Evolutionary conservation across 106 monocot species (phyloP).

Genomic region (Amphibolis antarctica): DNA sequence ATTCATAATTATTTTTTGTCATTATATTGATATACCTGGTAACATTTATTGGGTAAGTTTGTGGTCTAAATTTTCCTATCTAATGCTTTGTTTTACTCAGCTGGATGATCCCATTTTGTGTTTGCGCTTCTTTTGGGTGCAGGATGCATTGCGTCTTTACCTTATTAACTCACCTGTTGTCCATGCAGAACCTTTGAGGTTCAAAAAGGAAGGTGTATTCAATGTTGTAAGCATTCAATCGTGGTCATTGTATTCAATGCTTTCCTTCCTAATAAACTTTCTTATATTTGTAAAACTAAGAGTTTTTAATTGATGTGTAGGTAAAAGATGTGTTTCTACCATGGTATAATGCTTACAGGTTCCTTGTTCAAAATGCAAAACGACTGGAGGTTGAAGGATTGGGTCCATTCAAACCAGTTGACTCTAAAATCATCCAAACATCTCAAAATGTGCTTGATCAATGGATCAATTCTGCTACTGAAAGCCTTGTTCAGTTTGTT

Average conservation of each 20-base stretch:
- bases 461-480: slow-evolving; percentile 98
- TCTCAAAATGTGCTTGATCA: slow-evolving; percentile 96
- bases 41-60: neutral
- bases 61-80: neutral
- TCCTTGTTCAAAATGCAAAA: slow-evolving; percentile 95
- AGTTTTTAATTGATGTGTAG: slow-evolving; percentile 18
- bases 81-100: neutral
- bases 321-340: slow-evolving; percentile 99
- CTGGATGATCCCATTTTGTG: neutral
- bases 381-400: slow-evolving; percentile 74
- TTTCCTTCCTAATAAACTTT: neutral
- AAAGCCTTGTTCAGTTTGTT: slow-evolving; percentile 92
- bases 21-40: too few species aligned
- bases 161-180: slow-evolving; percentile 97
- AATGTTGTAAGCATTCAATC: slow-evolving; percentile 61
- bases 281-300: neutral
- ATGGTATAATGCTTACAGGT: slow-evolving; percentile 99
- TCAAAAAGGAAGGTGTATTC: slow-evolving; percentile 83
- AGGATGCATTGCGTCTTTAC: slow-evolving; percentile 93
- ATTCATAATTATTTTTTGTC: too few species aligned
- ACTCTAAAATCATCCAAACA: slow-evolving; percentile 28
- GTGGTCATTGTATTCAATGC: slow-evolving; percentile 2
- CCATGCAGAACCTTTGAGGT: slow-evolving; percentile 78
- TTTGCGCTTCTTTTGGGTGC: slow-evolving; percentile 8
- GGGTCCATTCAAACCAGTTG: slow-evolving; percentile 57